Percentiles rank a stretch among this genome's conserved stretches.
These are phyloP conservation scores for Diplotaxis tenuifolia DNA, from an alignment of 345 rosid species.

Conservation along the genomic window DNA sequence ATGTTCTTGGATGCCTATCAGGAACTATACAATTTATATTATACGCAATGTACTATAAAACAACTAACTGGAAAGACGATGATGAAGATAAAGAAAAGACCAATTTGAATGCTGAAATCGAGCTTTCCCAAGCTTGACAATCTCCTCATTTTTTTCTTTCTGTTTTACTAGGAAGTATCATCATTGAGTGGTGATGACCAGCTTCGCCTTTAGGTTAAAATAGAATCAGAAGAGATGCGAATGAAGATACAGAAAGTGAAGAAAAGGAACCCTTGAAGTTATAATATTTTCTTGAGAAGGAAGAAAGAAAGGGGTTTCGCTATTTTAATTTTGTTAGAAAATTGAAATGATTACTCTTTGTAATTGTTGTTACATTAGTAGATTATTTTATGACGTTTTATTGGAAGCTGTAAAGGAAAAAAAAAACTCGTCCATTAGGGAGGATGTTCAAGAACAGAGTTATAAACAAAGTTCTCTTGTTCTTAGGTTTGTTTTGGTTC, in stretches of 20 bases:
- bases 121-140: background rate
- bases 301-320: background rate
- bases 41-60: background rate
- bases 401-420: background rate
- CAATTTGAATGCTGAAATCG: background rate
- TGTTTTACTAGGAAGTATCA: background rate
- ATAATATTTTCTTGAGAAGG: constrained; percentile 4
- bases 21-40: background rate
- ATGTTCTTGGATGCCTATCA: constrained; percentile 10
- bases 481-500: background rate
- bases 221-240: background rate
- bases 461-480: background rate
- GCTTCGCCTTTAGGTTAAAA: background rate
- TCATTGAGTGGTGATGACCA: background rate
- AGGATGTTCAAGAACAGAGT: background rate
- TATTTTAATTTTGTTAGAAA: background rate
- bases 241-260: background rate
- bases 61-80: background rate
- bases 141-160: background rate
- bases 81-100: background rate
- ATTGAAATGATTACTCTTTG: constrained; percentile 7
- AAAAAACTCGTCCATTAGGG: background rate
- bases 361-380: constrained; percentile 17
- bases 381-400: background rate
- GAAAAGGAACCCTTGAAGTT: background rate